Base-by-base conservation (phyloP, 352 stramenopile species). In the Globisporangium abappressorium region DNA sequence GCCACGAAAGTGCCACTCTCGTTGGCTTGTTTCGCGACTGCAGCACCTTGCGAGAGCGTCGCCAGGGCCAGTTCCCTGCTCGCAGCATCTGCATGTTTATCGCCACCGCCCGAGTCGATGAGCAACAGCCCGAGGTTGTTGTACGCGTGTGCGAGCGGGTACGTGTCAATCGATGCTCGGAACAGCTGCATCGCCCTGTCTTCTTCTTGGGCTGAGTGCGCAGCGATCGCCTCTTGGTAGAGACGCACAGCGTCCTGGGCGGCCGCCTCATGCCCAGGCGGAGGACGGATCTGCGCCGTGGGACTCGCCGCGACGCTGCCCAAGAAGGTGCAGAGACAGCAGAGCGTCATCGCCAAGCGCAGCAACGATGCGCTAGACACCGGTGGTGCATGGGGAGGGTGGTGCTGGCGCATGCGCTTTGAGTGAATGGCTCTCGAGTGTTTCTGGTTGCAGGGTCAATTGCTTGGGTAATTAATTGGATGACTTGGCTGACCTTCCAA, bases 51-150 rank as follows among this genome's bases (percentile, higher is more conserved):
- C 57, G 78, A 62, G 26, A 93, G 69, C 2, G 85, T 56, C 18
- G 64, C 60, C 6, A 88, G 11, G 15, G 84, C 80, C 43, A 51
- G 2, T 7, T 51, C 43, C 43, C 43, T 51, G 1, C 18, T 22
- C 18, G 43, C 18, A 9, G 43, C 7, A 22, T 20, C 43, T 7
- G 18, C 43, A 51, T 49, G 14, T n/a, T 20, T n/a, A n/a, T 81
- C 70, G 6, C 77, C 64, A 5, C 61, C 43, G 1, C 68, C 58
- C 2, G 26, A n/a, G 1, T 81, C 62, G 20, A 73, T 77, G 8
- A 91, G 33, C 26, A 94, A 61, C 71, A 92, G 86, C 0, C 75
- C 89, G 9, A 96, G 62, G 71, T 96, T 95, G 67, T 95, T 94
- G 71, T 90, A 90, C n/a, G 87, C 78, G 5, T 68, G 73, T 5